Conservation (phyloP, 305 asterid species). For the Fraxinus albicans region DNA sequence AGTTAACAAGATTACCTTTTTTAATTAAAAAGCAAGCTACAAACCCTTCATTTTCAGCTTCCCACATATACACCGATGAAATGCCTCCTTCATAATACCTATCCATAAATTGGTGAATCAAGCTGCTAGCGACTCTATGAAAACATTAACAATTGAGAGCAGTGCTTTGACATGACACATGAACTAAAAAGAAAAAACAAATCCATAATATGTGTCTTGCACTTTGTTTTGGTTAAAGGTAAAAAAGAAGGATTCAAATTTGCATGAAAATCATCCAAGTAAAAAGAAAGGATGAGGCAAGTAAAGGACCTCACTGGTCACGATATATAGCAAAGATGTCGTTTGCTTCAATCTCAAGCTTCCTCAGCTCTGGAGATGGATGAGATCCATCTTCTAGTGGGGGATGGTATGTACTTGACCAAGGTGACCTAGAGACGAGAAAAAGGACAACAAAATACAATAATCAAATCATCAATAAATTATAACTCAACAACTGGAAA, state of each 20-base stretch:
- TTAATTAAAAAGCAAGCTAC: constrained; percentile 91
- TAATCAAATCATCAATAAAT: not conserved
- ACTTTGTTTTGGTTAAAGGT: not conserved
- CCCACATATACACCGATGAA: constrained; percentile 95
- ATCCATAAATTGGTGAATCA: constrained; percentile 46
- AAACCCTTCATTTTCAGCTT: constrained; percentile 81
- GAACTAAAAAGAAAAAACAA: not conserved
- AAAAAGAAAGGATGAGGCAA: constrained; percentile 54
- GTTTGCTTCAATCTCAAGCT: constrained; percentile 94
- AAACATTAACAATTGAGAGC: constrained; percentile 6
- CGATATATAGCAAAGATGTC: constrained; percentile 88
- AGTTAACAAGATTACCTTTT: constrained; percentile 54
- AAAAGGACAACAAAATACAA: constrained; percentile 16
- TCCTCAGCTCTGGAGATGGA: constrained; percentile 86
- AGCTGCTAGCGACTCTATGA: constrained; percentile 29
- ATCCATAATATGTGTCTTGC: not conserved
- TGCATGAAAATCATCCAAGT: not conserved
- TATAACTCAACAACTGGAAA: not conserved
- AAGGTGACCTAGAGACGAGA: constrained; percentile 69
- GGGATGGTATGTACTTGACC: constrained; percentile 93
- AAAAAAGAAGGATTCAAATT: not conserved
- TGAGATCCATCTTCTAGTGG: constrained; percentile 75
- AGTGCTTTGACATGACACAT: not conserved
- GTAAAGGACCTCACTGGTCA: constrained; percentile 99
- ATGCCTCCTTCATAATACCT: constrained; percentile 99